Evolutionary conservation across 1,139 yeast species (phyloP).

Genomic region (Casaregolazyma lundiana): DNA sequence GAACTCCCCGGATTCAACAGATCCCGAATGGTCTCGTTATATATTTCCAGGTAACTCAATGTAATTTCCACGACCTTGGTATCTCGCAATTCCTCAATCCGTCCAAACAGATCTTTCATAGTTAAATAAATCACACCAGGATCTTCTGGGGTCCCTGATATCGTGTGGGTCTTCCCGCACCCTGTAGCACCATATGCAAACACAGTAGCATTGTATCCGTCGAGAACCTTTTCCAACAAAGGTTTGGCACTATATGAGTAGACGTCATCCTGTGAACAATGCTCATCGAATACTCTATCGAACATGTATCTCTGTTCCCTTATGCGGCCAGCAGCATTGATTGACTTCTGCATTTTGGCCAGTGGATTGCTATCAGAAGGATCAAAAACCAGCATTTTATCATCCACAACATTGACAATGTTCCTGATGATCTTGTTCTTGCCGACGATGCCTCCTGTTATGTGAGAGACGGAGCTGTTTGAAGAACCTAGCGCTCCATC

Average conservation of each 20-base stretch:
- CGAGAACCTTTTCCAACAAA: constrained; percentile 65
- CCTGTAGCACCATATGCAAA: constrained; percentile 99
- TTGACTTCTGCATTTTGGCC: constrained; percentile 54
- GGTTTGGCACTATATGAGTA: constrained; percentile 66
- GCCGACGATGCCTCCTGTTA: constrained; percentile 37
- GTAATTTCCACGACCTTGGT: constrained; percentile 56
- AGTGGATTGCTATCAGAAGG: constrained; percentile 77
- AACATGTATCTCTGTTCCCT: constrained; percentile 79
- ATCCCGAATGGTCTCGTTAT: constrained; percentile 84
- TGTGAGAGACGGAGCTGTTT: constrained; percentile 5
- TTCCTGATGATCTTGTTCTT: constrained; percentile 45
- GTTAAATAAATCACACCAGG: constrained; percentile 84
- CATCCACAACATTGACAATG: constrained; percentile 79
- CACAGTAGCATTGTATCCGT: constrained; percentile 85
- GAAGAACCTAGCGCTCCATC: constrained; percentile 46
- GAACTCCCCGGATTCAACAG: constrained; percentile 40
- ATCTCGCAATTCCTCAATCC: constrained; percentile 53
- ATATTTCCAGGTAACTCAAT: constrained; percentile 77
- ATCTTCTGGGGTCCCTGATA: constrained; percentile 63
- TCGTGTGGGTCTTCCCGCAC: constrained; percentile 95
- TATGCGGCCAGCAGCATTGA: constrained; percentile 43
- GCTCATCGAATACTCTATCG: constrained; percentile 69
- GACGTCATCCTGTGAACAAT: constrained; percentile 61
- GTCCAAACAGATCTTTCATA: constrained; percentile 65
- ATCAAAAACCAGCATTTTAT: constrained; percentile 82